These are phyloP conservation scores for Cyberlindnera mycetangii DNA, from an alignment of 805 yeast species.

Conservation along the genomic window DNA sequence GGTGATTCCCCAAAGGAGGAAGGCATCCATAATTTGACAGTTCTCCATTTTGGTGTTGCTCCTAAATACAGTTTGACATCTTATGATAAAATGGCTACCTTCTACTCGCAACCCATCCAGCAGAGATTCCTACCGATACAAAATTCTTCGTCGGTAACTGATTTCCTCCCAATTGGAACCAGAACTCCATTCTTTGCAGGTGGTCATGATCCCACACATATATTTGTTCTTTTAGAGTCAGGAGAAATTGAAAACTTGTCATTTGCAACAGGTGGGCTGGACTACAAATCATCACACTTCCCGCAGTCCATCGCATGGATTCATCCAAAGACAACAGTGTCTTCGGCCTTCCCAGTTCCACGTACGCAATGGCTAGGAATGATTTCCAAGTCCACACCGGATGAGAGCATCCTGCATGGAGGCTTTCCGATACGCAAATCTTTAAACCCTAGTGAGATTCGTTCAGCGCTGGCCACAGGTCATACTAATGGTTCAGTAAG, in stretches of 20 bases:
- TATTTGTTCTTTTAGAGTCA: conserved; percentile 55
- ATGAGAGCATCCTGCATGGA: conserved; percentile 60
- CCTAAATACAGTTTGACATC: conserved; percentile 79
- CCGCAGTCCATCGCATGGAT: conserved; percentile 83
- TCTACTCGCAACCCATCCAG: conserved; percentile 59
- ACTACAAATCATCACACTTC: conserved; percentile 54
- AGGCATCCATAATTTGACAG: conserved; percentile 44
- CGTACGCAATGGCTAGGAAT: conserved; percentile 78
- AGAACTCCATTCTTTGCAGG: conserved; percentile 78
- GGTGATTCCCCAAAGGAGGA: conserved; percentile 48
- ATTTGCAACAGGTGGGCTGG: conserved; percentile 52
- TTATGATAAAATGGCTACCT: conserved; percentile 76
- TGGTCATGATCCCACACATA: conserved; percentile 67
- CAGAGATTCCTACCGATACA: conserved; percentile 57
- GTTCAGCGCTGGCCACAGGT: conserved; percentile 74
- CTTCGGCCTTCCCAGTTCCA: conserved; percentile 54
- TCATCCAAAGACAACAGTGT: conserved; percentile 63
- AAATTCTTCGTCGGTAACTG: conserved; percentile 40
- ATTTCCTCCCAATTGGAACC: conserved; percentile 53
- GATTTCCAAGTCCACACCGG: conserved; percentile 46
- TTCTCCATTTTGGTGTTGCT: conserved; percentile 76
- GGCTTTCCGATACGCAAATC: conserved; percentile 65
- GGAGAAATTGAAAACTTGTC: conserved; percentile 64
- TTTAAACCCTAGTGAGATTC: conserved; percentile 44
- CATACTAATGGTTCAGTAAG: conserved; percentile 83